Base-by-base conservation (phyloP, 495 filamentous ascomycete species). In the Penicillium flavigenum region DNA sequence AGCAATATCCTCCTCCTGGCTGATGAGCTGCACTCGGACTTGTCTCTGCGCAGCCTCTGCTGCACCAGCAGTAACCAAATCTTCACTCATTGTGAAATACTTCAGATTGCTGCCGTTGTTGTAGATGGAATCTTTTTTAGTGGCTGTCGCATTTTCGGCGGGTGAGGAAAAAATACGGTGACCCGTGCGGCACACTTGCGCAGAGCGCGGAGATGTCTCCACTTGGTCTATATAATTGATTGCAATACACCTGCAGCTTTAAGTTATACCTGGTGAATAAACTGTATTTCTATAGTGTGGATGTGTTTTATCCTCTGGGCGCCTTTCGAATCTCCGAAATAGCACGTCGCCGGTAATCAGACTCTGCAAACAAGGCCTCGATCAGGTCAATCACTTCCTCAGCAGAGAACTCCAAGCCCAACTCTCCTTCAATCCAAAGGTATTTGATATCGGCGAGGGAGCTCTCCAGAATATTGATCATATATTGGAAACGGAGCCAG, bases 331-430 rank as follows among this genome's bases (percentile, higher is more conserved):
- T 96, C 72, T 96, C 90, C 56, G 78, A 80, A 52, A 96, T 86
- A 22, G 88, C 87, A 63, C 83, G 85, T 65, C 88, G 82, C 45
- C 92, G 83, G 64, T 89, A 76, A 26, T 87, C 80, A 64, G 89
- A 91, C 69, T 96, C 93, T 54, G 92, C 92, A 76, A 99, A 99
- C 67, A 96, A 81, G 16, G 91, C 86, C 60, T 86, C 78, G 47
- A 99, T 88, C 72, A 99, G 63, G 62, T 98, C 94, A 19, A 96
- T 77, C 39, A 98, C 83, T 75, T 97, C 94, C 43, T 89, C 90
- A 4, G 77, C 78, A 16, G 86, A 83, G 70, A 96, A 96, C 60
- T 95, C 91, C 54, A 94, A 63, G 63, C 86, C 86, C 51, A 97
- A 71, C 64, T 92, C 89, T 46, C 89, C 89, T 64, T 97, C 92